Conservation (phyloP, 2,329 filamentous ascomycete genomes). For the Geosmithia flava region DNA sequence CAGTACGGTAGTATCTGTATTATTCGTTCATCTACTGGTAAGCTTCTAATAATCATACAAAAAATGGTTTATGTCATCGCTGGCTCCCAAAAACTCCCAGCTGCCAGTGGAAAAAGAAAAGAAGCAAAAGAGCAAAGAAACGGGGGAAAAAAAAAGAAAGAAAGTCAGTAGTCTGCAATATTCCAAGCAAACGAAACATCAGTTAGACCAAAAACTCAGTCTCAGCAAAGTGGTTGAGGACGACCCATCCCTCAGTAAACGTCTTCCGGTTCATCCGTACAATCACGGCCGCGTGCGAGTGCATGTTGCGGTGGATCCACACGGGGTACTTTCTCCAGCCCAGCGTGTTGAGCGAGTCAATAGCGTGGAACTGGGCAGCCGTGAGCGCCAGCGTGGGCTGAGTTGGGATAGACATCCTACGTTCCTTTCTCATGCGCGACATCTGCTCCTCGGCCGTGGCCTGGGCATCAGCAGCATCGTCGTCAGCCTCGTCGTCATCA, state of each 20-base stretch:
- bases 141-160: too few species aligned
- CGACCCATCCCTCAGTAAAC: slow-evolving; percentile 66
- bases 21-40: too few species aligned
- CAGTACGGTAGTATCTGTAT: too few species aligned
- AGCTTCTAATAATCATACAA: too few species aligned
- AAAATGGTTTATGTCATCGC: too few species aligned
- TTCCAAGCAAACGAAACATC: too few species aligned
- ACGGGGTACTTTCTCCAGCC: slow-evolving; percentile 56
- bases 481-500: slow-evolving; percentile 32
- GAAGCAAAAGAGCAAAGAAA: too few species aligned
- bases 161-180: too few species aligned
- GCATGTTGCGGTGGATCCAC: slow-evolving; percentile 64
- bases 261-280: slow-evolving; percentile 54
- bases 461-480: slow-evolving; percentile 16
- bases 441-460: slow-evolving; percentile 22
- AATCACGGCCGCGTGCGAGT: slow-evolving; percentile 86
- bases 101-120: too few species aligned
- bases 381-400: slow-evolving; percentile 68
- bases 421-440: slow-evolving; percentile 25
- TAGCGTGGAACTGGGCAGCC: slow-evolving; percentile 73
- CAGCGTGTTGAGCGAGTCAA: slow-evolving; percentile 58
- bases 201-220: slow-evolving; percentile 44
- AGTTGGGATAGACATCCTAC: slow-evolving; percentile 27
- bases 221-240: slow-evolving; percentile 71
- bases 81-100: too few species aligned